Base-by-base conservation (phyloP, 2,329 filamentous ascomycete species). In the Fusarium sublunatum region DNA sequence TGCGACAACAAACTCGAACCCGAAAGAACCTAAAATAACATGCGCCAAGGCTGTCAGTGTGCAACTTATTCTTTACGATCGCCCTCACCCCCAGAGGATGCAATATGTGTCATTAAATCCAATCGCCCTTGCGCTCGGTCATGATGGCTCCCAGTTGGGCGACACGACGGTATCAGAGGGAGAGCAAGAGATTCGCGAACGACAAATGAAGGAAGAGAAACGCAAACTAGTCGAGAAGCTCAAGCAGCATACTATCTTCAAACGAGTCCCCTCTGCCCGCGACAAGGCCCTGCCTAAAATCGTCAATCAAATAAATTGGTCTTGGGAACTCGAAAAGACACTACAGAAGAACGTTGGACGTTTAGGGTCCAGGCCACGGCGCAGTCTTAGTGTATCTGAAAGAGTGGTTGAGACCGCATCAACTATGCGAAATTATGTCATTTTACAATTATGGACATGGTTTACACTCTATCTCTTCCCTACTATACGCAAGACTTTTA, bases 301-400 rank as follows among this genome's bases (percentile, higher is more conserved):
- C 56, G 86, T 97, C 66, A 92, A 93, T 69, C 94, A 98, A 77
- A 90, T 98, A 74, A 99, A 99, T 72, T 99, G 95, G 83, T 92
- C 93, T 0, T 93, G 89, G 80, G 96, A 99, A 76, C 83, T 99
- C 54, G 90, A 95, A 61, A 84, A 88, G 67, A 81, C 97, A 35
- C 81, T 99, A 67, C 92, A 97, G 70, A 94, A 91, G 73, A 99
- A 98, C 70, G 91, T 93, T 39, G 88, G 89, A n/a, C 82, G 94
- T 34, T 88, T 99, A 44, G 91, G 93, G 1, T 87, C 90, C 34
- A 87, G 94, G 31, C 87, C 88, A 42, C 93, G 93, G 76, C 87
- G 95, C 64, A 90, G 89, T 50, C 83, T 97, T 63, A 99, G 95
- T 75, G 94, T 99, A 44, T 94, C 93, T 38, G 95, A 99, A 80